Base-by-base conservation (phyloP, 805 yeast genomes). In the Yamadazyma olivae region DNA sequence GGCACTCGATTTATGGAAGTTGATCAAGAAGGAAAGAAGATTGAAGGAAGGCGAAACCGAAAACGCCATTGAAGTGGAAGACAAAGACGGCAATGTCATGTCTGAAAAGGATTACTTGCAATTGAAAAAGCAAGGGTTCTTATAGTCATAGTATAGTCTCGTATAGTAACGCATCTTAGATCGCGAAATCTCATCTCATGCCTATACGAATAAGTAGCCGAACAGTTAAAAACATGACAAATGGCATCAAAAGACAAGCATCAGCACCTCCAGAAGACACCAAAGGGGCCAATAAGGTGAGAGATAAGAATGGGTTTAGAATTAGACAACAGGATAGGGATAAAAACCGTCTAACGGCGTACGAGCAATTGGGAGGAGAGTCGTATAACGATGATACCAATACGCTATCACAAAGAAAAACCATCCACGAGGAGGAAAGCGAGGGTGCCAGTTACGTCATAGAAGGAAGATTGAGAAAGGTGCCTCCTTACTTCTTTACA, bases 1-100 rank as follows among this genome's bases (percentile, higher is more conserved):
- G 32, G 96, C 90, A 1, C 41, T 65, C 21, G 58, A 64, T 10
- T 57, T 93, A 19, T 75, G 83, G 78, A 63, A 65, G 2, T 62
- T 59, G 18, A 42, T 81, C 7, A 63, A 64, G 37, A 49, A 54
- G 33, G 64, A 66, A 32, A 46, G 51, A 4, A 54, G 72, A 27
- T 46, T 55, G 7, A 58, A 57, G 34, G 66, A 67, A 21, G 64
- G 63, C 17, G 65, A 70, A 35, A 54, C 51, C 30, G 84, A 81
- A 44, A 67, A 70, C 35, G 76, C 78, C 1, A 71, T 82, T 9
- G 95, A 93, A 57, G 84, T 90, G 23, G 98, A 91, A 56, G 98
- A 93, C 53, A 83, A 77, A 1, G 89, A 87, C 13, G 99, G 98
- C 8, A 91, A 93, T 53, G 95, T 87, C 12, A 83, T 91, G 95